Evolutionary conservation across 495 filamentous ascomycete species (phyloP), one percentile per base, ranked within the genome.

Genomic region (Talaromyces adpressus): DNA sequence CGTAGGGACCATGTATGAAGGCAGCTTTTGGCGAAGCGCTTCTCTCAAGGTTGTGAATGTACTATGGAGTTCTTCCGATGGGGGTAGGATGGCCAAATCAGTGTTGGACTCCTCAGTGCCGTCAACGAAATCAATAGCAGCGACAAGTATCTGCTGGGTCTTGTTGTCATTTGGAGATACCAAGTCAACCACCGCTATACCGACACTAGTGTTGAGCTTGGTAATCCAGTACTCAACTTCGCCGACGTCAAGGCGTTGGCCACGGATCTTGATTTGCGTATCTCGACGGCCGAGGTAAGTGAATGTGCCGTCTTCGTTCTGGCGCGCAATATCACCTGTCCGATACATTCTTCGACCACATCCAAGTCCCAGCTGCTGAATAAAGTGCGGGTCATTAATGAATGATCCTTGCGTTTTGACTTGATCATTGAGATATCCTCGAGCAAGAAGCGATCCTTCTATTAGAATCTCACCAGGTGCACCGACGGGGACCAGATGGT

Each of bases 231-330:
- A 61, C 56, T 80, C 82, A 22, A 82, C 73, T 25, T 84, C 82
- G 12, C 73, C 79, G 4, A 83, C 64, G 59, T 84, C 83, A 27
- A 84, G 71, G 11, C 80, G 71, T 56, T 80, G 69, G 9, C 83
- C 83, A 8, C 79, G 73, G 49, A 85, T 68, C 66, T 85, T 85
- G 53, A 84, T 73, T 53, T 81, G 78, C 9, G 70, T 67, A 61
- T 85, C 82, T 27, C 57, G 66, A 14, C 83, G 77, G 27, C 81
- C 81, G 14, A 83, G 63, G 30, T 77, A 74, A n/a, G 71, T 63
- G 4, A 84, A 69, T 11, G 69, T 70, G 1, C 75, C 79, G 53
- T 76, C 77, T 0, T 61, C 45, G 56, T 76, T 74, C 53, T 79
- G 77, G 1, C 71, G 70, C 0, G 75, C 81, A 1, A 80, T 67